Conservation (phyloP, 306 rosid genomes). For the Glycyrrhiza uralensis region DNA sequence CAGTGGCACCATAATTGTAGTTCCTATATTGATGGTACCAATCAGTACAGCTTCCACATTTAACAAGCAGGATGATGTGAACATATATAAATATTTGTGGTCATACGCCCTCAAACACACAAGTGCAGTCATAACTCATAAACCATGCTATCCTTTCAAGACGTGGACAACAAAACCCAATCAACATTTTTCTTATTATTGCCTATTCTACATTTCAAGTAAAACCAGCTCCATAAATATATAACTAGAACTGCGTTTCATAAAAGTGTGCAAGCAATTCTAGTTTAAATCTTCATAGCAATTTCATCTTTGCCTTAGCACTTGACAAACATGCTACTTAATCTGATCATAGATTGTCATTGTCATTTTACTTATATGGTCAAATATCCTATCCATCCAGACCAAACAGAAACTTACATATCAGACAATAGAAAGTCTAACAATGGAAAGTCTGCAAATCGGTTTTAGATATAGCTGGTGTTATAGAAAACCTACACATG, state of each 20-base stretch:
- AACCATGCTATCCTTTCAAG: background rate
- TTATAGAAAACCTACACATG: background rate
- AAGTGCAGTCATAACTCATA: background rate
- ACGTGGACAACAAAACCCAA: background rate
- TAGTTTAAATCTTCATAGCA: background rate
- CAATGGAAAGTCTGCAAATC: background rate
- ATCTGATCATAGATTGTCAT: background rate
- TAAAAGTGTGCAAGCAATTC: background rate
- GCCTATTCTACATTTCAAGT: background rate
- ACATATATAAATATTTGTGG: background rate
- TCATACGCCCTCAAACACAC: background rate
- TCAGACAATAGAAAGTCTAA: background rate
- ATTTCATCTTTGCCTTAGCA: background rate
- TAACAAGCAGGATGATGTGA: conserved; percentile 3
- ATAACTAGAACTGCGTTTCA: background rate
- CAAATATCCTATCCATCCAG: background rate
- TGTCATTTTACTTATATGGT: background rate
- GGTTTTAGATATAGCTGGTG: background rate
- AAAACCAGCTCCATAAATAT: background rate
- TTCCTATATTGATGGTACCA: conserved; percentile 53
- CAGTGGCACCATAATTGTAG: conserved; percentile 81
- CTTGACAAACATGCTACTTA: background rate
- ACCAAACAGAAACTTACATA: background rate
- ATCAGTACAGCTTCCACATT: background rate
- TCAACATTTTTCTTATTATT: background rate